phyloP scores from a whole-genome alignment of 331 rosid species.

The Saraca asoca region DNA sequence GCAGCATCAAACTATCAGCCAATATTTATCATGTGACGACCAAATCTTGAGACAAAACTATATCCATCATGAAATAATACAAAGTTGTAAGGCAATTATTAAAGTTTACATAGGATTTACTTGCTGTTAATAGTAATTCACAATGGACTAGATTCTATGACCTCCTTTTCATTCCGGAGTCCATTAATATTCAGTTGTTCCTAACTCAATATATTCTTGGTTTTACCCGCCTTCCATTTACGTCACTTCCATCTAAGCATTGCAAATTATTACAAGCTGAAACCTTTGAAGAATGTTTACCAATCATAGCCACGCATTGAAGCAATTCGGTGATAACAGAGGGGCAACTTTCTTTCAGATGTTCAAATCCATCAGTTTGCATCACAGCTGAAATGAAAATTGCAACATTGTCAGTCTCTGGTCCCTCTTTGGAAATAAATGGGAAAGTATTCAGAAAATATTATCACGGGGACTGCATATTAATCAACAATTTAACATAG shows the following conservation, averaged over 20 bases:
- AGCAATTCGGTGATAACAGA: slow-evolving; percentile 55
- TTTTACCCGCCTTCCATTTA: slow-evolving; percentile 60
- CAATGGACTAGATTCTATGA: slow-evolving; percentile 30
- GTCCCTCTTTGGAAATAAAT: not conserved
- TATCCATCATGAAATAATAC: not conserved
- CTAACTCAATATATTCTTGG: slow-evolving; percentile 50
- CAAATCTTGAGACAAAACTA: not conserved
- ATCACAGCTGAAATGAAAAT: slow-evolving; percentile 55
- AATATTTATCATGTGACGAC: too few species aligned
- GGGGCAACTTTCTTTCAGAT: slow-evolving; percentile 62
- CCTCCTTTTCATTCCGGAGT: slow-evolving; percentile 14
- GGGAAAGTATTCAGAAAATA: not conserved
- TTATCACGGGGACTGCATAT: not conserved
- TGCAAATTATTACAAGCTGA: slow-evolving; percentile 39
- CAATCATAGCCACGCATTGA: slow-evolving; percentile 52
- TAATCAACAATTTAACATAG: not conserved
- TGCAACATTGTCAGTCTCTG: not conserved
- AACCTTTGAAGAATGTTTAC: slow-evolving; percentile 43
- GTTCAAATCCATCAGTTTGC: slow-evolving; percentile 63
- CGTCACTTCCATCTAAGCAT: slow-evolving; percentile 52
- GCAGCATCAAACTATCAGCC: too few species aligned
- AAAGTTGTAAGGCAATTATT: not conserved
- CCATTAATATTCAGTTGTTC: not conserved
- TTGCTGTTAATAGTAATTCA: slow-evolving; percentile 33
- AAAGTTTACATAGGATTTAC: slow-evolving; percentile 35